These are phyloP conservation scores for Ampelocalamus luodianensis DNA, from an alignment of 176 grass and related monocot genomes.

Conservation along the genomic window DNA sequence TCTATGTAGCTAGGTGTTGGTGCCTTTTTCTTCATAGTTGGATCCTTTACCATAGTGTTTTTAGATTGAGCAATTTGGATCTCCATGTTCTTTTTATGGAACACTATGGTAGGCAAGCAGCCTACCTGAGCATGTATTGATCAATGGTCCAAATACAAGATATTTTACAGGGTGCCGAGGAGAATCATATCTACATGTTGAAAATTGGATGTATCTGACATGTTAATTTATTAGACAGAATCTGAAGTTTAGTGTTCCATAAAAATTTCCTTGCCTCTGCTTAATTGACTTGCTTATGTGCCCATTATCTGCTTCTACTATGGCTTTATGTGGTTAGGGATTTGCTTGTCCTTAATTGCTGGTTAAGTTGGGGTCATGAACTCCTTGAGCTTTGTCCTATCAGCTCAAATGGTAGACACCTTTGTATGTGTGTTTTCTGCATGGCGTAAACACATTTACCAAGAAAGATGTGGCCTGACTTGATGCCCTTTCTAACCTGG, in stretches of 20 bases:
- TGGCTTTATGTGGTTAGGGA: neutral
- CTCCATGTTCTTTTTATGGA: neutral
- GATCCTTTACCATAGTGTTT: neutral
- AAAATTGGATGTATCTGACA: neutral
- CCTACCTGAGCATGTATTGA: neutral
- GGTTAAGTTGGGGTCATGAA: neutral
- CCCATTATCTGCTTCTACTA: neutral
- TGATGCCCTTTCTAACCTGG: neutral
- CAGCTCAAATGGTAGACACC: neutral
- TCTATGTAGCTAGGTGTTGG: neutral
- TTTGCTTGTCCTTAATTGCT: neutral
- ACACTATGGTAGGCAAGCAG: constrained; percentile 7
- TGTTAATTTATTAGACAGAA: neutral
- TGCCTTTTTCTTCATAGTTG: neutral
- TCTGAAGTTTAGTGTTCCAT: neutral
- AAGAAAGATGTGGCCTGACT: neutral
- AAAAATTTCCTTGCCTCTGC: neutral
- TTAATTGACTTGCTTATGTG: neutral
- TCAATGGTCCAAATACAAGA: neutral
- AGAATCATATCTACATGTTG: neutral
- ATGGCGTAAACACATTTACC: neutral
- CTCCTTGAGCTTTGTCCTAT: neutral
- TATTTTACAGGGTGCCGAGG: neutral
- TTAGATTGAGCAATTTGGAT: neutral
- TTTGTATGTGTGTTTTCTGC: neutral